phyloP scores from a whole-genome alignment of 2,329 filamentous ascomycete genomes.

The Aspergillus melleus region DNA sequence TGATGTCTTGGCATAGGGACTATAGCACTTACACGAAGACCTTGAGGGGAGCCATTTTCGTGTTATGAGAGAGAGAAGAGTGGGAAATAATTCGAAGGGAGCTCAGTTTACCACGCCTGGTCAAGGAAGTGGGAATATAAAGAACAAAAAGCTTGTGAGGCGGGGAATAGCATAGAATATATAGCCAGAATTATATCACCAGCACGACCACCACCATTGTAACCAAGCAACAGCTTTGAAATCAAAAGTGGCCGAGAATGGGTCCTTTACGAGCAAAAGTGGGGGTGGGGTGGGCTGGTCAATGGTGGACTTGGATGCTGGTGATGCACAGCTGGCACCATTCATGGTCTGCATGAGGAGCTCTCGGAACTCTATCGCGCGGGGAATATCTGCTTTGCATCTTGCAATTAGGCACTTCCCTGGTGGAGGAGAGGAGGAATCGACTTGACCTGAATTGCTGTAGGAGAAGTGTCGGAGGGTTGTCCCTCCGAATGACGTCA shows the following conservation, averaged over 20 bases:
- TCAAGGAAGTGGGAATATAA: neutral
- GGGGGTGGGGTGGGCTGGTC: slow-evolving; percentile 9
- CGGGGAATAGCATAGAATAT: neutral
- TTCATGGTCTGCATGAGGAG: neutral
- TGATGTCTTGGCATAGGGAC: slow-evolving; percentile 7
- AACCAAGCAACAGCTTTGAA: slow-evolving; percentile 23
- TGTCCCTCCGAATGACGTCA: too few relatives aligned
- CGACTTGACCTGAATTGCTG: too few relatives aligned
- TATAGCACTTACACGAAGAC: slow-evolving; percentile 33
- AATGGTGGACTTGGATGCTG: neutral
- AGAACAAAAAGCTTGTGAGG: neutral
- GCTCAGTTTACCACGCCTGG: neutral
- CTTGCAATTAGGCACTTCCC: too few relatives aligned
- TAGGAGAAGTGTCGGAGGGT: too few relatives aligned
- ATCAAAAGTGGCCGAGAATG: slow-evolving; percentile 20
- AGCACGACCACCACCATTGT: neutral
- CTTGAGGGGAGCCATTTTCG: slow-evolving; percentile 30
- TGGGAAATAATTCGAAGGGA: neutral
- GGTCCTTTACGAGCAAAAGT: slow-evolving; percentile 7
- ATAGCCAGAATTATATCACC: neutral
- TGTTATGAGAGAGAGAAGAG: neutral
- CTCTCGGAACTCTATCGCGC: neutral
- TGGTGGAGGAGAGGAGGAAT: too few relatives aligned
- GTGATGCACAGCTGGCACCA: neutral
- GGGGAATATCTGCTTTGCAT: too few relatives aligned